These are phyloP conservation scores for Ophiostoma populinum DNA, from an alignment of 2,329 filamentous ascomycete genomes.

Conservation along the genomic window DNA sequence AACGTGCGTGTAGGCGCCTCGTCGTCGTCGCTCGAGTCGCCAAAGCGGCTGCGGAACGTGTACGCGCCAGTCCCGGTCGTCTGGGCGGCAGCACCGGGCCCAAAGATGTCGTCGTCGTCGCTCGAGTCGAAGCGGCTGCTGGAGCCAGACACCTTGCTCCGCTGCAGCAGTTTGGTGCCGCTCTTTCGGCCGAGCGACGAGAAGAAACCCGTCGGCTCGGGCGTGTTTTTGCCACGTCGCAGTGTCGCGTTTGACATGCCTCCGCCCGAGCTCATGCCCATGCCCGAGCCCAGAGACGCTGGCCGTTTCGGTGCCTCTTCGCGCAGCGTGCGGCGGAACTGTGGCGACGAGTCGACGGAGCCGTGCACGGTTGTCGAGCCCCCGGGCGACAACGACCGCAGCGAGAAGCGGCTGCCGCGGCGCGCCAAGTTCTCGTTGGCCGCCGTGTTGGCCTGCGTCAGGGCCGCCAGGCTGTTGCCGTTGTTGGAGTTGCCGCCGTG, in stretches of 20 bases:
- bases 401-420: conserved; percentile 34
- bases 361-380: conserved; percentile 34
- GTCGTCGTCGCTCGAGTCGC: conserved; percentile 49
- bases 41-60: conserved; percentile 36
- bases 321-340: conserved; percentile 30
- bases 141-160: conserved; percentile 18
- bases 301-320: no score
- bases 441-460: background rate
- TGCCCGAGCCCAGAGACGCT: conserved; percentile 14
- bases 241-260: conserved; percentile 2
- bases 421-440: conserved; percentile 6
- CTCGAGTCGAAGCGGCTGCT: conserved; percentile 37
- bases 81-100: conserved; percentile 2
- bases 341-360: conserved; percentile 24
- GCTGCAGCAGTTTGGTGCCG: conserved; percentile 16
- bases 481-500: conserved; percentile 12
- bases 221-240: conserved; percentile 1
- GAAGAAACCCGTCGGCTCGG: conserved; percentile 15
- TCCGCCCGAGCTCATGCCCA: conserved; percentile 11
- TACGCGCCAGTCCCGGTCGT: conserved; percentile 1
- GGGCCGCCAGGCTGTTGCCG: background rate
- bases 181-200: conserved; percentile 25
- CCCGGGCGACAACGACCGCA: conserved; percentile 53
- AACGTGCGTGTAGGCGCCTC: no score
- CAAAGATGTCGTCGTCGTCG: conserved; percentile 23